Conservation (phyloP, 1,284 basidiomycete genomes). For the Irpex sp. region DNA sequence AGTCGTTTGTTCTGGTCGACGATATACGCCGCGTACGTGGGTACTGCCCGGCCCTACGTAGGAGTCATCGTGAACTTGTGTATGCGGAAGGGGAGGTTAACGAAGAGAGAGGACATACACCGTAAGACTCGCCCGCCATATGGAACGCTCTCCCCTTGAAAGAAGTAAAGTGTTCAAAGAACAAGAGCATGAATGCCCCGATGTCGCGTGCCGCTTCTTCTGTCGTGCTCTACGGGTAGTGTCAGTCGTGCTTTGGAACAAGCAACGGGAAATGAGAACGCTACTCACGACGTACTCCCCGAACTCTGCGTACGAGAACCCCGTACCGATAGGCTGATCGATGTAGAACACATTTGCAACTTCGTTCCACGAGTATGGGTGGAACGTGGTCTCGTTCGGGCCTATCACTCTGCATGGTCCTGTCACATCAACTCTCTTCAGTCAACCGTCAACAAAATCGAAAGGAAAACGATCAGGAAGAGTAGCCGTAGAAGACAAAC, state of each 20-base stretch:
- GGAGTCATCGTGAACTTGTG: not conserved
- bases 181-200: constrained; percentile 60
- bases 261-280: no score
- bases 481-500: constrained; percentile 3
- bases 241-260: no score
- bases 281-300: constrained; percentile 51
- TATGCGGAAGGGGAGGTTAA: no score
- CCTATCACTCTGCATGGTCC: constrained; percentile 48
- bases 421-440: constrained; percentile 4
- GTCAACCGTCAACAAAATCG: not conserved
- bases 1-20: constrained; percentile 72
- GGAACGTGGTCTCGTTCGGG: constrained; percentile 39
- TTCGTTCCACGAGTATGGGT: constrained; percentile 63
- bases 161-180: constrained; percentile 61
- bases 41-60: constrained; percentile 73
- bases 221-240: constrained; percentile 48
- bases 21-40: constrained; percentile 75
- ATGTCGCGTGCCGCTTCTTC: constrained; percentile 53
- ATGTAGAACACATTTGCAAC: constrained; percentile 70
- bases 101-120: constrained; percentile 26
- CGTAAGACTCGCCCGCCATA: constrained; percentile 66
- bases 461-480: not conserved
- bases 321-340: constrained; percentile 62
- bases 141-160: constrained; percentile 62
- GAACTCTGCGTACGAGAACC: constrained; percentile 70